Conservation (phyloP, 169 alveolate species). For the Eimeria sp. region DNA sequence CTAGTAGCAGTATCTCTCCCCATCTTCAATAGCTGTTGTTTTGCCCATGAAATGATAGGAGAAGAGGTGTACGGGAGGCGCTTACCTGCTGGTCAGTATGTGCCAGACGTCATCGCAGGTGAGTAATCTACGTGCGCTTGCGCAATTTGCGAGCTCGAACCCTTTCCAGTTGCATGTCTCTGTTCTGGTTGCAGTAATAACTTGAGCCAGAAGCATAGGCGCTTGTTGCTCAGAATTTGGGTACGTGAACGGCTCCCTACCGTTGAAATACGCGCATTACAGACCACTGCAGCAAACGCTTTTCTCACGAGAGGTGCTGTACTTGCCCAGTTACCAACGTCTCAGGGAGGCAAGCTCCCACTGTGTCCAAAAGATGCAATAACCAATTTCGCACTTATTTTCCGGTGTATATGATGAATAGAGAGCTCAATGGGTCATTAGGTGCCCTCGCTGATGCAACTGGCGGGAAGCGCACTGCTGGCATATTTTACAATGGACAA, state of each 20-base stretch:
- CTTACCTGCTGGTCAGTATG: background rate
- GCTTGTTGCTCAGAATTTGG: background rate
- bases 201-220: background rate
- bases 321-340: too few relatives aligned
- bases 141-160: too few relatives aligned
- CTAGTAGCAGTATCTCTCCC: background rate
- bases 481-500: background rate
- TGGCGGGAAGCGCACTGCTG: background rate
- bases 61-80: background rate
- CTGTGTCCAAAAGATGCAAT: too few relatives aligned
- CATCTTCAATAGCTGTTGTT: background rate
- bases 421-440: background rate
- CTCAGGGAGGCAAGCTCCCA: too few relatives aligned
- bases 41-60: background rate
- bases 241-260: background rate
- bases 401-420: background rate
- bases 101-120: background rate
- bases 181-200: too few relatives aligned
- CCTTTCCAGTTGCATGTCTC: too few relatives aligned
- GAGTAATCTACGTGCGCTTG: too few relatives aligned
- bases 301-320: background rate
- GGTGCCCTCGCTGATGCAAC: background rate
- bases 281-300: background rate
- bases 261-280: background rate
- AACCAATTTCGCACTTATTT: background rate